These are phyloP conservation scores for Eimeria zaria DNA, from an alignment of 169 alveolate species.

Conservation along the genomic window DNA sequence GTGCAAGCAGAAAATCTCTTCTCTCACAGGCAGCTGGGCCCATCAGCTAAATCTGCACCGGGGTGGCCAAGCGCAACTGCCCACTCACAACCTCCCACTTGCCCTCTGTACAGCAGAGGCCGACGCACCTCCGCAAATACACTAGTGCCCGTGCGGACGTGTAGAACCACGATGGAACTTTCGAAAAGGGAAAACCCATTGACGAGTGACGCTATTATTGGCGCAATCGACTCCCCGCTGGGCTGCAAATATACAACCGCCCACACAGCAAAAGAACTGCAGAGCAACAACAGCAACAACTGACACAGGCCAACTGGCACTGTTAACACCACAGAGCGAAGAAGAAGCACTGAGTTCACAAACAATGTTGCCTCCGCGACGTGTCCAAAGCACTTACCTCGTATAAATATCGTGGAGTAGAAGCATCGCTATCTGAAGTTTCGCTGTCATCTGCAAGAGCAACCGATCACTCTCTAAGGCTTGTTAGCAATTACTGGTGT, in stretches of 20 bases:
- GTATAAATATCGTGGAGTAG: constrained; percentile 42
- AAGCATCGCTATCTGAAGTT: constrained; percentile 38
- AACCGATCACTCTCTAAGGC: not conserved
- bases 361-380: not conserved
- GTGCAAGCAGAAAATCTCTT: not conserved
- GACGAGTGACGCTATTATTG: constrained; percentile 89
- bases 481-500: not conserved
- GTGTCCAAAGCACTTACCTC: not conserved
- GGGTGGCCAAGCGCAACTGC: not conserved
- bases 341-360: not conserved
- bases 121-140: constrained; percentile 88
- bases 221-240: constrained; percentile 88
- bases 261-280: not conserved
- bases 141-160: constrained; percentile 90
- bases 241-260: constrained; percentile 74
- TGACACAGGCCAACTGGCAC: not conserved
- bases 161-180: constrained; percentile 88
- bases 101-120: not conserved
- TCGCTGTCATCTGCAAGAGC: constrained; percentile 45
- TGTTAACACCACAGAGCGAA: not conserved
- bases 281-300: not conserved
- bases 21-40: not conserved
- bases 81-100: not conserved
- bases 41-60: not conserved
- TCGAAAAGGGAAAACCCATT: constrained; percentile 90